Base-by-base conservation (phyloP, 164 flowering plant species). In the Tetrastigma voinierianum region DNA sequence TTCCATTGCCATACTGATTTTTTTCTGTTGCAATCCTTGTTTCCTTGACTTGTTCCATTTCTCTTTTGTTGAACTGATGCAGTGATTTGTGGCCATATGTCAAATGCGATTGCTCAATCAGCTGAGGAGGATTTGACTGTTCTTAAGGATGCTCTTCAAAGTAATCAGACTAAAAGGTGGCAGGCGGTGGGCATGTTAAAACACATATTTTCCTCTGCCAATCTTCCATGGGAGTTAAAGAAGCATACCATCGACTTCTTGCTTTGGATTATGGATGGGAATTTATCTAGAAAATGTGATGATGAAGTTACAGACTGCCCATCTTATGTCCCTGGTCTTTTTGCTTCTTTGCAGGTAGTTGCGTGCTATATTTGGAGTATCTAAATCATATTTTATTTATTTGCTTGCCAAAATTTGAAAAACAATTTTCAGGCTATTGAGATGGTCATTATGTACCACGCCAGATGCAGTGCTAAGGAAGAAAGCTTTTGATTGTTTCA, bases 61-160 rank as follows among this genome's bases (percentile, higher is more conserved):
- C 46, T 25, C 52, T 64, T n/a, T 66, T 72, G 10, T 43, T 66
- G 18, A 23, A 14, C 73, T 74, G 51, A 17, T 70, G 59, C 81
- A 92, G 98, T 93, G 32, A 78, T 93, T 43, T 90, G 99, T n/a
- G 97, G 88, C 15, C 67, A 78, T 66, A 80, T 85, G 18, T 84
- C 82, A 56, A 75, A 77, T 68, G 86, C 77, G 58, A 83, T 86
- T 72, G 81, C 79, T 63, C 73, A 72, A 47, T 84, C 83, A 74
- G 86, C 90, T 2, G 67, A 73, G 51, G 85, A 80, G 58, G 84
- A 89, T 75, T 49, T 88, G 68, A 44, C 65, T 24, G 48, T 58
- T 62, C 74, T 89, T n/a, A n/a, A 67, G 66, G 72, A 73, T 69
- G 80, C 82, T 70, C 87, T 95, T 65, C 78, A 60, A 67, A 67